Evolutionary conservation across 495 filamentous ascomycete species (phyloP), one percentile per base, ranked within the genome.

Genomic region (Neurospora sp.): DNA sequence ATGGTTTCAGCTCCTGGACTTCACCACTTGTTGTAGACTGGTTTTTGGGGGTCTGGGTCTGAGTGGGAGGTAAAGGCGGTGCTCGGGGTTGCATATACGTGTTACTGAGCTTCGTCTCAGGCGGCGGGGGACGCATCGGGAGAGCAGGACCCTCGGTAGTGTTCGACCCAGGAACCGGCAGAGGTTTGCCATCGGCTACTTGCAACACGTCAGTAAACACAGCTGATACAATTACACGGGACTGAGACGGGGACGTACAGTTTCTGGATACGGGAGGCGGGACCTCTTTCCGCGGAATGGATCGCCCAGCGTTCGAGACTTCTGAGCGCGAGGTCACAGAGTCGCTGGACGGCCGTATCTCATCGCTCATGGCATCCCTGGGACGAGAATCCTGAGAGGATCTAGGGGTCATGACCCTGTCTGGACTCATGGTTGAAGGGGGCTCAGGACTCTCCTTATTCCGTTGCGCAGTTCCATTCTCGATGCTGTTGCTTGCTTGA

Each of bases 51-150:
- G 87, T 81, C 42, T 85, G 84, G n/a, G 42, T n/a, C 41, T 85
- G 84, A 20, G 78, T 79, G 31, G 90, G 91, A 18, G 89, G 89
- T 37, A 83, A 84, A 69, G 88, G 92, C 70, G 88, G 86, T 76
- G 84, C 88, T 84, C 87, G 86, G 6, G 88, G 90, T 72, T 87
- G 85, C 82, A 87, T 90, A 81, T 89, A 93, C 27, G 86, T 84
- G 69, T 90, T 88, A 72, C 82, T 85, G 69, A 82, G 31, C 74
- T 86, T 86, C 31, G 83, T 81, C 75, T 85, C 86, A 74, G 78
- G 82, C 44, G 76, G 39, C 8, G 71, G 59, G 59, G 81, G 77
- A 18, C 83, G 81, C 39, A 74, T 20, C 18, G 76, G 42, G 20
- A 69, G 75, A 9, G 71, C 39, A 38, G 70, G 41, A 20, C 75